These are phyloP conservation scores for Dactylellina leptospora DNA, from an alignment of 2,329 filamentous ascomycete species.

Conservation along the genomic window DNA sequence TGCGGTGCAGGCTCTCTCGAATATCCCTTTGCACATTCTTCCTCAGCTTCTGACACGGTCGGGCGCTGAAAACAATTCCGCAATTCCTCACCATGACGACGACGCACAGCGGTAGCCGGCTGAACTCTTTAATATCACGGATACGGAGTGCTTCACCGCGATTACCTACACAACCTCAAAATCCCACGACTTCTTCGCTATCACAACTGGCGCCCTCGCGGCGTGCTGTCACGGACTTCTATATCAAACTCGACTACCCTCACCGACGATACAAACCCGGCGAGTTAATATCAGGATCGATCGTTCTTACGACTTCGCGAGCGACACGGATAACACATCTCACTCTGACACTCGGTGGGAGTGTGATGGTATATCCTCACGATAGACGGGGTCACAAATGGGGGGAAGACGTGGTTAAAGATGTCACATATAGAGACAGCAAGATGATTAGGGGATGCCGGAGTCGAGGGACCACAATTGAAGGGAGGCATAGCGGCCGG, in stretches of 20 bases:
- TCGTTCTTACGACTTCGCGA: slow-evolving; percentile 77
- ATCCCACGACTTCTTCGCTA: slow-evolving; percentile 21
- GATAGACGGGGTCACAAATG: slow-evolving; percentile 64
- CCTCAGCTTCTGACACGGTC: slow-evolving; percentile 1
- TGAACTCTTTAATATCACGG: slow-evolving; percentile 46
- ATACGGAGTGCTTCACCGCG: slow-evolving; percentile 43
- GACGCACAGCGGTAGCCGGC: slow-evolving; percentile 22
- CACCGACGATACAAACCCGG: slow-evolving; percentile 79
- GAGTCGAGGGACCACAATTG: slow-evolving; percentile 59
- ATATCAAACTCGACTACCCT: slow-evolving; percentile 78
- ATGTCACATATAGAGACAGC: slow-evolving; percentile 61
- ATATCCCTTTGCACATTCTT: background rate
- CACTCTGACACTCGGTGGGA: slow-evolving; percentile 79
- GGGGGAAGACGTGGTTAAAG: slow-evolving; percentile 63
- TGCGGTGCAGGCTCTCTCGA: slow-evolving; percentile 23
- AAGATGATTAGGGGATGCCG: slow-evolving; percentile 59
- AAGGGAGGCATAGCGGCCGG: slow-evolving; percentile 76
- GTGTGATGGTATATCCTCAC: slow-evolving; percentile 79
- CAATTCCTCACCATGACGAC: slow-evolving; percentile 26
- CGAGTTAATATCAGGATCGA: slow-evolving; percentile 76
- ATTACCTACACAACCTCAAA: slow-evolving; percentile 21
- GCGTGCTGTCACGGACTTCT: slow-evolving; percentile 78
- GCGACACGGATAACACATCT: slow-evolving; percentile 81
- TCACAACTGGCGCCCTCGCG: slow-evolving; percentile 59
- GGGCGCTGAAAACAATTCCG: background rate